Conservation (phyloP, 805 yeast species). For the Saccharomycopsis sp. region DNA sequence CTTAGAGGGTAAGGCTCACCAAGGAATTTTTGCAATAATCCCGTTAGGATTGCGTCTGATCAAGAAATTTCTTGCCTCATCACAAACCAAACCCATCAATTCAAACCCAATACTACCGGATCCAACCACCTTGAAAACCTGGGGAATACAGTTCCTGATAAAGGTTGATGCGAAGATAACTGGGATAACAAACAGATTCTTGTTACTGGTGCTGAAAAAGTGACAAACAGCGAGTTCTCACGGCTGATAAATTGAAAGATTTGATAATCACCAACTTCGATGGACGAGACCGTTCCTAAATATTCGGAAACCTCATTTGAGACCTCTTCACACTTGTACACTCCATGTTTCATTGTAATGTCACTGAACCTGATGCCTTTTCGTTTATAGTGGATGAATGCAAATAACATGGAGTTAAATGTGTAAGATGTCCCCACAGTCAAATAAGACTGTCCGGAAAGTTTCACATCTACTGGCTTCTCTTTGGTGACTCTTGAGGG, state of each 20-base stretch:
- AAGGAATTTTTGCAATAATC: conserved; percentile 34
- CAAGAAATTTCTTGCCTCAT: conserved; percentile 36
- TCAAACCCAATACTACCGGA: conserved; percentile 43
- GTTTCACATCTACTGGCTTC: conserved; percentile 33
- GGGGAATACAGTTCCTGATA: conserved; percentile 38
- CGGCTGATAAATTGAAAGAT: conserved; percentile 37
- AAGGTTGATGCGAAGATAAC: conserved; percentile 34
- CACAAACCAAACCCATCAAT: conserved; percentile 32
- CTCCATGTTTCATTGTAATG: conserved; percentile 33
- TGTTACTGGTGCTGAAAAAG: conserved; percentile 36
- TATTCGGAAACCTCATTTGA: conserved; percentile 25
- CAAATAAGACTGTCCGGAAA: conserved; percentile 38
- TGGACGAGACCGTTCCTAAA: conserved; percentile 31
- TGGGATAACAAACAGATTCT: conserved; percentile 31
- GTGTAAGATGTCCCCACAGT: conserved; percentile 36
- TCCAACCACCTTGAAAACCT: conserved; percentile 31
- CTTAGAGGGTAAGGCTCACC: too few relatives aligned
- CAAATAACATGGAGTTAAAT: conserved; percentile 35
- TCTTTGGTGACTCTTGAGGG: conserved; percentile 40
- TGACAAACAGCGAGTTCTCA: conserved; percentile 37
- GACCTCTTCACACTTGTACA: conserved; percentile 22
- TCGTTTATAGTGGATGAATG: conserved; percentile 34
- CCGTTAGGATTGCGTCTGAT: conserved; percentile 35
- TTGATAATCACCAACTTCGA: conserved; percentile 42
- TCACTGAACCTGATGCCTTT: conserved; percentile 32